phyloP scores from a whole-genome alignment of 2,329 filamentous ascomycete genomes.

The Pseudogymnoascus sp. region DNA sequence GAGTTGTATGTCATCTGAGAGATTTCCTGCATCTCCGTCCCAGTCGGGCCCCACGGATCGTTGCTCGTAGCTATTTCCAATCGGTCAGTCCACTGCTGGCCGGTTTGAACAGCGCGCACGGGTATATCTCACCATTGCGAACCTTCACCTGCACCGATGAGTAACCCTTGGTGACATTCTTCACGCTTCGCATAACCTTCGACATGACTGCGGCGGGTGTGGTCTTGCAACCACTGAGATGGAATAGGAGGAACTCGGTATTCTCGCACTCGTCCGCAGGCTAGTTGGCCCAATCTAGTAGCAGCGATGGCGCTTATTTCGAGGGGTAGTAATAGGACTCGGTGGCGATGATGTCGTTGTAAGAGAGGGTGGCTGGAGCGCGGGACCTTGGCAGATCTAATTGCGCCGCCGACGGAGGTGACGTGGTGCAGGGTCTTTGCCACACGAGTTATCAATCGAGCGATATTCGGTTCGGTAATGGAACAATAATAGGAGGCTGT shows the following conservation, averaged over 20 bases:
- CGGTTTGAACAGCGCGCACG: constrained; percentile 11
- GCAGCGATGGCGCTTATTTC: background rate
- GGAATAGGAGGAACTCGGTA: background rate
- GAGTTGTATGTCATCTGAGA: constrained; percentile 96
- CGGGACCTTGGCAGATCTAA: constrained; percentile 8
- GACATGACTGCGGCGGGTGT: constrained; percentile 57
- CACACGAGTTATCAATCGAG: background rate
- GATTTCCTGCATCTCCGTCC: constrained; percentile 98
- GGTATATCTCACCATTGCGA: constrained; percentile 68
- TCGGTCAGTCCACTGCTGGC: constrained; percentile 18
- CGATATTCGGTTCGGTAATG: background rate
- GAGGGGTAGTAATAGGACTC: constrained; percentile 1
- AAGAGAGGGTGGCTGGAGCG: constrained; percentile 6
- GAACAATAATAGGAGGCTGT: constrained; percentile 1
- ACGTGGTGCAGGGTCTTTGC: constrained; percentile 8
- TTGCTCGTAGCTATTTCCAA: constrained; percentile 80
- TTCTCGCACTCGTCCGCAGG: constrained; percentile 2
- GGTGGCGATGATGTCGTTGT: constrained; percentile 3
- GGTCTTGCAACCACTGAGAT: constrained; percentile 2
- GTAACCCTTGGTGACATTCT: constrained; percentile 99
- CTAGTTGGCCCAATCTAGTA: constrained; percentile 2
- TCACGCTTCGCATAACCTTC: constrained; percentile 92
- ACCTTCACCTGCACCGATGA: constrained; percentile 96
- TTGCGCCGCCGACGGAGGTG: constrained; percentile 7
- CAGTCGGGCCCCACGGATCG: constrained; percentile 95